These are phyloP conservation scores for Ephemerocybe angulata DNA, from an alignment of 768 basidiomycete genomes.

Conservation along the genomic window DNA sequence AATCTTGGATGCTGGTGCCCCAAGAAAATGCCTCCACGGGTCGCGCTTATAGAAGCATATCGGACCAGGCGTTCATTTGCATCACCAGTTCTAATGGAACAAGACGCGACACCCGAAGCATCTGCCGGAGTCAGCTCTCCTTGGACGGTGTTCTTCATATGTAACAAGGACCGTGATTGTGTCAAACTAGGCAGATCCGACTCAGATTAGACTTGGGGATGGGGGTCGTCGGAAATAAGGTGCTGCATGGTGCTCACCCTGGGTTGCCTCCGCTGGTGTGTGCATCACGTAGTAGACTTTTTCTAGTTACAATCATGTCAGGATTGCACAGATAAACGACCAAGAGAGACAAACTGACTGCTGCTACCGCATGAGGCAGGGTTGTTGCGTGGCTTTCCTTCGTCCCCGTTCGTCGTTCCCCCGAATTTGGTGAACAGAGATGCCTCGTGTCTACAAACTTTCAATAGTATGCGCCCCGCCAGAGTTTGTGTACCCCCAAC, in stretches of 20 bases:
- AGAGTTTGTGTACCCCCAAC: too few relatives aligned
- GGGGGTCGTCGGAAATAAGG: not conserved
- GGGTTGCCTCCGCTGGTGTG: not conserved
- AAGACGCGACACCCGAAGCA: conserved; percentile 8
- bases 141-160: not conserved
- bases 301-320: not conserved
- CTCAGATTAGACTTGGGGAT: not conserved
- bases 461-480: too few relatives aligned
- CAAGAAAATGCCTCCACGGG: conserved; percentile 1
- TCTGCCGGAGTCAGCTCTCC: not conserved
- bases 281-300: not conserved
- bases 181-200: not conserved
- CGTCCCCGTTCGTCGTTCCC: too few relatives aligned
- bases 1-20: not conserved
- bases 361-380: too few relatives aligned
- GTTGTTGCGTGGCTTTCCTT: too few relatives aligned
- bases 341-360: too few relatives aligned
- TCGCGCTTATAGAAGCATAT: conserved; percentile 5
- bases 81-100: conserved; percentile 4
- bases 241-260: not conserved
- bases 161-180: not conserved
- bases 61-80: not conserved
- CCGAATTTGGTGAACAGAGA: too few relatives aligned
- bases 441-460: too few relatives aligned
- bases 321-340: too few relatives aligned